phyloP scores from a whole-genome alignment of 164 flowering plant genomes.

The Kingdonia uniflora region DNA sequence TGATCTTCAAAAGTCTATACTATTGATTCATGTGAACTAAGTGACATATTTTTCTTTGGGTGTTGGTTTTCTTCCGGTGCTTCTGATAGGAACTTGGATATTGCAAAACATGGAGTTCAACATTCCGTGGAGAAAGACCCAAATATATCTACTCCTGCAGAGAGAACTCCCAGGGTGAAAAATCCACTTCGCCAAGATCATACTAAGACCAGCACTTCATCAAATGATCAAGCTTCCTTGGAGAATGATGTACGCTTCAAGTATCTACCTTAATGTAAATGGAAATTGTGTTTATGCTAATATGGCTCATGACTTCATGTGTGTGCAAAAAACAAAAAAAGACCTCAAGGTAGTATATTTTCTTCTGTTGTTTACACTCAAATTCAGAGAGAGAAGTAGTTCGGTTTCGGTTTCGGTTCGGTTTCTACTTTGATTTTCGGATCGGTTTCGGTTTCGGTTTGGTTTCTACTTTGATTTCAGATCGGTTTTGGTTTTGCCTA shows the following conservation, averaged over 20 bases:
- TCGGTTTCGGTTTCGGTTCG: no score
- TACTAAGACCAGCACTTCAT: constrained; percentile 18
- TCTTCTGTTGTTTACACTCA: no score
- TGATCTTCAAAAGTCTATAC: neutral
- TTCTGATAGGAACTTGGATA: constrained; percentile 44
- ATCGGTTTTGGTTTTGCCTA: no score
- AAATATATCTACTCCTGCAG: constrained; percentile 18
- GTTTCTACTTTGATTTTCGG: no score
- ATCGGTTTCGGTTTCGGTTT: no score
- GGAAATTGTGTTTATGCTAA: no score
- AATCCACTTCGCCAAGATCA: constrained; percentile 30
- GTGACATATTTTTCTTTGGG: neutral
- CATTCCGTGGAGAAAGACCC: constrained; percentile 19
- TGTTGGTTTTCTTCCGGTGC: constrained; percentile 38
- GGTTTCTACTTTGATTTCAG: no score
- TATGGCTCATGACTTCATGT: no score
- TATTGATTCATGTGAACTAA: neutral
- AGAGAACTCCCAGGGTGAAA: constrained; percentile 17
- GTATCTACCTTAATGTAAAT: neutral
- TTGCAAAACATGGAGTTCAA: constrained; percentile 22
- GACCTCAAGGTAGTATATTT: no score
- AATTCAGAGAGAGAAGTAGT: no score
- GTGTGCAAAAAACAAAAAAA: no score
- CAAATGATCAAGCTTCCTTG: constrained; percentile 54
- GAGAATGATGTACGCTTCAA: constrained; percentile 63